phyloP scores from a whole-genome alignment of 371 early-diverging fungal genomes.

The Rhizopus stolonifer region DNA sequence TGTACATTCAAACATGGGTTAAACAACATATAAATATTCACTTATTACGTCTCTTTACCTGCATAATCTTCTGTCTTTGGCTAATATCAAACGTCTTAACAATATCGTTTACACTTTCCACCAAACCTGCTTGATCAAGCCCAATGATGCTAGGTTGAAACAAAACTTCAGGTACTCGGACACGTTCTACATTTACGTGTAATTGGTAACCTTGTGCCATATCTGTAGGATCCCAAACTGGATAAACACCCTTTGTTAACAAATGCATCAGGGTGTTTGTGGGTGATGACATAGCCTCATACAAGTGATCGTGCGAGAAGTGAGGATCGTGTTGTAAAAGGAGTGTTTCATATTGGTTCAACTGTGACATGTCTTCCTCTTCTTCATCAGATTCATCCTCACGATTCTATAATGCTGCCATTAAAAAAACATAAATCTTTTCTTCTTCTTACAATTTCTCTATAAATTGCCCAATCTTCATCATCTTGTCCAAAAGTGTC shows the following conservation, averaged over 20 bases:
- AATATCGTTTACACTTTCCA: constrained; percentile 73
- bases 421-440: not conserved
- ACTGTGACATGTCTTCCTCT: constrained; percentile 67
- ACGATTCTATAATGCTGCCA: constrained; percentile 53
- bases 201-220: constrained; percentile 72
- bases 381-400: constrained; percentile 88
- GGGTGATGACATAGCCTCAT: constrained; percentile 47
- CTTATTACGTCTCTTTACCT: constrained; percentile 29
- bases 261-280: constrained; percentile 52
- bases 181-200: constrained; percentile 86
- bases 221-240: constrained; percentile 66
- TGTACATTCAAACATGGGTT: too few species aligned
- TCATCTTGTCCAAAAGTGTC: constrained; percentile 94
- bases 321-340: constrained; percentile 73
- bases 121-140: constrained; percentile 83
- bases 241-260: constrained; percentile 56
- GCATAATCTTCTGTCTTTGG: constrained; percentile 44
- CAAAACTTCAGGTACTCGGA: constrained; percentile 82
- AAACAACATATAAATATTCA: too few species aligned
- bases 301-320: constrained; percentile 59
- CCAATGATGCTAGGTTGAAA: constrained; percentile 88
- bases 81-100: constrained; percentile 57
- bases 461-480: constrained; percentile 90
- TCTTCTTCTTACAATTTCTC: constrained; percentile 70
- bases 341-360: constrained; percentile 69